Evolutionary conservation across 2,329 filamentous ascomycete genomes (phyloP), one percentile per base, ranked within the genome.

Genomic region (Magnaporthales sp.): DNA sequence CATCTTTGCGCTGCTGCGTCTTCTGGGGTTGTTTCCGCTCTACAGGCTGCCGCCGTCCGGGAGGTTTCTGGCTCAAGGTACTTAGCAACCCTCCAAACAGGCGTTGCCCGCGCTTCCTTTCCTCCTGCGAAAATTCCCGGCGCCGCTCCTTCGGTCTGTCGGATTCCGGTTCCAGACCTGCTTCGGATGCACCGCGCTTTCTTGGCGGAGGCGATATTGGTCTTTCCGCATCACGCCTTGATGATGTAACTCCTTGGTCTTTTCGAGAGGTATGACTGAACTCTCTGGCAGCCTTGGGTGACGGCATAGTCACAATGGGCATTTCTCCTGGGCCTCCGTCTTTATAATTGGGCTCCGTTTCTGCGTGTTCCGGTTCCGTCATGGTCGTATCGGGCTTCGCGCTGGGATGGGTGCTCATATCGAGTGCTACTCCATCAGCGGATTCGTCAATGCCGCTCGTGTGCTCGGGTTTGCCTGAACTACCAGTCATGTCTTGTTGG

Each of bases 51-150:
- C 91, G 88, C 72, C 86, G 88, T 77, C 54, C 54, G n/a, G 54
- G 54, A 26, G 54, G 84, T 72, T 85, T 89, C 78, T 94, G 91
- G 76, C 89, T 92, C 68, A 96, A 83, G 51, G 90, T 92, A 75
- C 84, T 91, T 68, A 95, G 81, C 67, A 96, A 79, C 46, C 89
- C 91, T 68, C 94, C 93, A 74, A 97, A 97, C 68, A 98, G 82
- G 66, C 94, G 86, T 77, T 91, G 90, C 26, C 91, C 91, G 51
- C 94, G 89, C 75, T 91, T 92, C 76, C 89, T 92, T 75, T 98
- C 94, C 73, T 96, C 91, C 67, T 88, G 80, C 30, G 81, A 78
- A 65, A 83, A 78, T 67, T 75, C 80, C 30, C 51, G 64, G 4
- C 54, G 27, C 19, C 64, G 27, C 19, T 61, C 54, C 30, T 22